Conservation (phyloP, 192 early-diverging fungal genomes). For the Coemansia brasiliensis region DNA sequence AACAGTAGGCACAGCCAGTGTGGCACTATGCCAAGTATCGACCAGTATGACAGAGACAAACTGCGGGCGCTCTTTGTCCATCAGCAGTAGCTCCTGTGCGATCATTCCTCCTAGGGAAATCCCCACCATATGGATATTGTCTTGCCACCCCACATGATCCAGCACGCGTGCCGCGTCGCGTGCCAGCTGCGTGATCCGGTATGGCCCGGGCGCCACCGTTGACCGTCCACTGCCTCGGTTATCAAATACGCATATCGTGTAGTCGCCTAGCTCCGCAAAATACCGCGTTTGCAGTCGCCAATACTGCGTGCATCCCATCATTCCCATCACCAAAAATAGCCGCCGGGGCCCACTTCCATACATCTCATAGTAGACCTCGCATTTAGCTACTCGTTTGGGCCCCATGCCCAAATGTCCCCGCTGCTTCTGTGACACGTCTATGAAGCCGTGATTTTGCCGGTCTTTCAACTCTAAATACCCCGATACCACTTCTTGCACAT, state of each 20-base stretch:
- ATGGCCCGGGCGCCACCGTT: conserved; percentile 26
- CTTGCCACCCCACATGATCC: conserved; percentile 71
- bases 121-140: conserved; percentile 73
- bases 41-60: conserved; percentile 42
- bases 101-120: conserved; percentile 90
- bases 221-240: conserved; percentile 77
- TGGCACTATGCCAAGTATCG: conserved; percentile 49
- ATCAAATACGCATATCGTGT: conserved; percentile 76
- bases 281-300: conserved; percentile 62
- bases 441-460: conserved; percentile 11
- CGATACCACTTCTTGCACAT: conserved; percentile 10
- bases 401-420: conserved; percentile 12
- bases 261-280: conserved; percentile 66
- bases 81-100: conserved; percentile 65
- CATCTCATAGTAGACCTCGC: conserved; percentile 73
- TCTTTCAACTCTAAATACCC: conserved; percentile 30
- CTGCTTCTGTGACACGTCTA: conserved; percentile 18
- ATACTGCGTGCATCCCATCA: conserved; percentile 45
- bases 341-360: conserved; percentile 70
- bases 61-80: conserved; percentile 6
- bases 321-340: conserved; percentile 74
- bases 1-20: conserved; percentile 41
- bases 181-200: conserved; percentile 76
- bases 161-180: conserved; percentile 68
- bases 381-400: conserved; percentile 6